These are phyloP conservation scores for Rhizopogon vulgaris DNA, from an alignment of 768 basidiomycete species.

Conservation along the genomic window DNA sequence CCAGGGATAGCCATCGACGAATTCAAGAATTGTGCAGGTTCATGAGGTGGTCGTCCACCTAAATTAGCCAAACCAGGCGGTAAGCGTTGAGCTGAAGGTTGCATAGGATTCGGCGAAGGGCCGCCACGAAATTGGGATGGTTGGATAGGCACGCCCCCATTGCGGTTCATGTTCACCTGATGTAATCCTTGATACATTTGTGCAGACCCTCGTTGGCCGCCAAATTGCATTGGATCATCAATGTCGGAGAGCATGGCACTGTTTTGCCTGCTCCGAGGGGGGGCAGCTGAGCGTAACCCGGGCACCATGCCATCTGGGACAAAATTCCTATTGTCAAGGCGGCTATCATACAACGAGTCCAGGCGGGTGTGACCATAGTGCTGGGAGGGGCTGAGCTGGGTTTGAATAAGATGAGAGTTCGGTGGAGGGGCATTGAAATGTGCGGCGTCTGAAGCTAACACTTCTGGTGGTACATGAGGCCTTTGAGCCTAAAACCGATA, in stretches of 20 bases:
- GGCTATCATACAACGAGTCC: slow-evolving; percentile 68
- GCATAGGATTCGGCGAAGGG: slow-evolving; percentile 53
- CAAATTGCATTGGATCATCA: slow-evolving; percentile 62
- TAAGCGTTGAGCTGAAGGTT: slow-evolving; percentile 49
- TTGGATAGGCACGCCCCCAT: slow-evolving; percentile 49
- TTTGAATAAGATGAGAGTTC: slow-evolving; percentile 35
- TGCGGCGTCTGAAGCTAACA: slow-evolving; percentile 17
- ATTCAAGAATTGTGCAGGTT: slow-evolving; percentile 56
- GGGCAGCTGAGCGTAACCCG: slow-evolving; percentile 63
- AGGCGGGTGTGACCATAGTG: slow-evolving; percentile 41
- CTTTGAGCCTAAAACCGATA: slow-evolving; percentile 21
- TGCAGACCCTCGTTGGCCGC: slow-evolving; percentile 51
- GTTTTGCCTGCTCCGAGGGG: slow-evolving; percentile 55
- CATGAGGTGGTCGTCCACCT: slow-evolving; percentile 77
- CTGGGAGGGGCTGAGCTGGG: slow-evolving; percentile 35
- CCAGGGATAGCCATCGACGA: slow-evolving; percentile 38
- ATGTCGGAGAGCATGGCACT: slow-evolving; percentile 50
- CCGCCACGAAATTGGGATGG: slow-evolving; percentile 63
- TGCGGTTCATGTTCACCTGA: slow-evolving; percentile 44
- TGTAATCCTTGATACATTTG: slow-evolving; percentile 52
- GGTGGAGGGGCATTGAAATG: slow-evolving; percentile 16
- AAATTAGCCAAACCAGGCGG: slow-evolving; percentile 80
- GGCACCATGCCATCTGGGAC: slow-evolving; percentile 85
- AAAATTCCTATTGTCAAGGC: slow-evolving; percentile 70
- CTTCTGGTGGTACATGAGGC: slow-evolving; percentile 16